Evolutionary conservation across 345 rosid genomes (phyloP).

Genomic region (Hypericum perforatum): DNA sequence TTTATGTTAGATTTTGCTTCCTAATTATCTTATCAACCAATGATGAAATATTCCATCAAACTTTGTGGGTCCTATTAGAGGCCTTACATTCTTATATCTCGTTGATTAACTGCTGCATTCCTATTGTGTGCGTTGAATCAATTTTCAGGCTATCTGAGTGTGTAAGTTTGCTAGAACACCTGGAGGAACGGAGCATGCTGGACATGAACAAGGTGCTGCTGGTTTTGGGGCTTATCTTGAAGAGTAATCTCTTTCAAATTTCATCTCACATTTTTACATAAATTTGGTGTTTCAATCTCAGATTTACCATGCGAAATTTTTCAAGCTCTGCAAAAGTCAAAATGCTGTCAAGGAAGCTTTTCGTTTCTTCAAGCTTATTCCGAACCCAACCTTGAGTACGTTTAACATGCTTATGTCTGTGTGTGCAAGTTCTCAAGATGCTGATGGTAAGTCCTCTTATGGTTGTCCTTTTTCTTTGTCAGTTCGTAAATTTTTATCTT

Average conservation of each 20-base stretch:
- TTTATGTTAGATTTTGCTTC: no score
- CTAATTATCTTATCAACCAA: no score
- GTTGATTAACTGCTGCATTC: no score
- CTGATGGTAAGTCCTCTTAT: constrained; percentile 43
- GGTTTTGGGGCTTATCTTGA: constrained; percentile 10
- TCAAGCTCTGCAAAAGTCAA: constrained; percentile 52
- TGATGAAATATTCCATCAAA: no score
- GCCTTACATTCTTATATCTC: no score
- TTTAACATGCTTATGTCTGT: constrained; percentile 95
- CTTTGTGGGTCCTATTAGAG: no score
- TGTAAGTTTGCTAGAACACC: constrained; percentile 63
- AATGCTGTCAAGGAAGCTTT: constrained; percentile 77
- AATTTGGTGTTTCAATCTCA: constrained; percentile 19
- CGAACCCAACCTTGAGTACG: constrained; percentile 81
- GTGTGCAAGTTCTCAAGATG: constrained; percentile 67
- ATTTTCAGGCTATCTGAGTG: constrained; percentile 57
- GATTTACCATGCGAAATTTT: constrained; percentile 85
- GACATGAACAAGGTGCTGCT: constrained; percentile 69
- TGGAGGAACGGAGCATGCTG: constrained; percentile 48
- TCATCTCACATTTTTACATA: constrained; percentile 2
- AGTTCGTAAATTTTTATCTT: background rate
- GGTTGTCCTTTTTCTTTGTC: background rate
- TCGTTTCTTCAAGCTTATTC: constrained; percentile 68
- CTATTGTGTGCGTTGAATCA: no score
- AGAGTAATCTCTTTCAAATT: background rate